Evolutionary conservation across 495 filamentous ascomycete species (phyloP), one percentile per base, ranked within the genome.

Genomic region (Talaromyces wortmannii): DNA sequence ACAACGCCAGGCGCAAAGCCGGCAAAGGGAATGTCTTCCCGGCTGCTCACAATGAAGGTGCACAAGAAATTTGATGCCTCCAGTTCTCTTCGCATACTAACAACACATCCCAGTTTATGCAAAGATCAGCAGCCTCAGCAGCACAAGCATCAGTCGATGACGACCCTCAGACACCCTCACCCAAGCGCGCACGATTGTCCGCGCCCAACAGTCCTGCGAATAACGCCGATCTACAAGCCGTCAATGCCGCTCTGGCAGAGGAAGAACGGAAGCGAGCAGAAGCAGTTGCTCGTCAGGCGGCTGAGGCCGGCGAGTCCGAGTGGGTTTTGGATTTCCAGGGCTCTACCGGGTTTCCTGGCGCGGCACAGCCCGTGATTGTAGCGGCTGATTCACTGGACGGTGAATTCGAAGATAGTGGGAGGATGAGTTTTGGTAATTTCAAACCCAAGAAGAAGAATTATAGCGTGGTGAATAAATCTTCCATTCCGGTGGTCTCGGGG

Each of bases 1-100:
- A 52, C 61, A 29, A 52, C 64, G 31, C 46, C 68, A 53, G 60
- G 71, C 57, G 57, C 65, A 44, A 78, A 73, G 64, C 65, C 77
- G 30, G 65, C 72, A 16, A 95, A 95, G 73, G 75, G 75, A 8
- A 94, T 95, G 88, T 96, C 92, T 57, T 92, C 89, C 3, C 83
- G 91, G 52, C 82, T 97, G 16, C 74, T 95, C 62, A 95, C 88
- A 23, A 97, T 97, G 92, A 96, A 96, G 72, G 84, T 83, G 18
- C 30, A 48, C 7, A n/a, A 44, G 63, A 57, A 43, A 56, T 7
- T 45, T 31, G 36, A n/a, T 57, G 17, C 23, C 23, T 55, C 33
- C 6, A 17, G 45, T 33, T n/a, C 18, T 17, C 23, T 31, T 31
- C 56, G 32, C 49, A 33, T 57, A 29, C 60, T 55, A 36, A 11